phyloP scores from a whole-genome alignment of 371 early-diverging fungal genomes.

The Nematocida sp. region DNA sequence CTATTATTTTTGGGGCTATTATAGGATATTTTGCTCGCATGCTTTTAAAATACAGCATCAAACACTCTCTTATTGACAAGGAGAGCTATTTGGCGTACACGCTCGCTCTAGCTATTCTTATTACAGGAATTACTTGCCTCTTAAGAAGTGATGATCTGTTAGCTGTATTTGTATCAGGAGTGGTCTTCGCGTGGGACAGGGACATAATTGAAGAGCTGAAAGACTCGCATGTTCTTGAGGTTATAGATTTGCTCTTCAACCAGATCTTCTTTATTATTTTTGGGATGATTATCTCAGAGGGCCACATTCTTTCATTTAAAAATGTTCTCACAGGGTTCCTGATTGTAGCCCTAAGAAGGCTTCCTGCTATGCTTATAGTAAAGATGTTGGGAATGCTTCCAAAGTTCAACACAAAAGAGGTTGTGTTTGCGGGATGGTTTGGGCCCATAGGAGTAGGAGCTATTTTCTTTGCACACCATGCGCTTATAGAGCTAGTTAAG shows the following conservation, averaged over 20 bases:
- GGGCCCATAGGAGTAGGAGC: slow-evolving; percentile 87
- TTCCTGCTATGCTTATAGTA: slow-evolving; percentile 72
- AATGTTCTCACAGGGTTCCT: slow-evolving; percentile 71
- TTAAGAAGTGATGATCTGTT: slow-evolving; percentile 80
- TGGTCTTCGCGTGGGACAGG: slow-evolving; percentile 74
- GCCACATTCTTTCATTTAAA: slow-evolving; percentile 70
- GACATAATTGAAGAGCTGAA: slow-evolving; percentile 79
- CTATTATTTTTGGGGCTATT: slow-evolving; percentile 73
- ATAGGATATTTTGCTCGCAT: slow-evolving; percentile 72
- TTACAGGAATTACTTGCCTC: slow-evolving; percentile 73
- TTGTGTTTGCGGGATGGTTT: slow-evolving; percentile 86
- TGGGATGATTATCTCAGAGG: slow-evolving; percentile 74
- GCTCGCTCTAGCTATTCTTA: slow-evolving; percentile 75
- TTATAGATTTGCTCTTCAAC: slow-evolving; percentile 79
- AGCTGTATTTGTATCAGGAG: slow-evolving; percentile 80
- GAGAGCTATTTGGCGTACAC: slow-evolving; percentile 77
- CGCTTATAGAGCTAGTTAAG: slow-evolving; percentile 1
- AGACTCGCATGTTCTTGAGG: slow-evolving; percentile 79
- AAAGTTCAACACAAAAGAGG: slow-evolving; percentile 72
- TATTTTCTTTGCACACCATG: slow-evolving; percentile 68
- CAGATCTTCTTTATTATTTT: slow-evolving; percentile 81
- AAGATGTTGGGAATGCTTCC: slow-evolving; percentile 70
- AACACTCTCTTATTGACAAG: slow-evolving; percentile 75
- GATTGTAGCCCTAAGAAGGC: slow-evolving; percentile 75
- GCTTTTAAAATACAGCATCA: slow-evolving; percentile 71